Evolutionary conservation across 345 rosid genomes (phyloP), one percentile per base, ranked within the genome.

Genomic region (Orychophragmus violaceus): DNA sequence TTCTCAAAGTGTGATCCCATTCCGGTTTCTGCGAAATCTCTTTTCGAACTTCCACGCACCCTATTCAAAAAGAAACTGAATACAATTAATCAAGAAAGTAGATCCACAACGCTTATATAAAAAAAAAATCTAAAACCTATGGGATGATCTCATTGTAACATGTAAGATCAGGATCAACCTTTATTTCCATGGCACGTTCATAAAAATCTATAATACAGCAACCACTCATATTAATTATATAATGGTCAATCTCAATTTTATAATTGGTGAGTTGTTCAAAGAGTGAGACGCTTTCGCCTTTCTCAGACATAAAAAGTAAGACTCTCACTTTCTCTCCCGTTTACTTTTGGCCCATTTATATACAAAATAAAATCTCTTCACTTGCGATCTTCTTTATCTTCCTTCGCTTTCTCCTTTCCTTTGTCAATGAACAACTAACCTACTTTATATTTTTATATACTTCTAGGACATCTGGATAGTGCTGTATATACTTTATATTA

Each of bases 261-360:
- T 46, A 45, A 63, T n/a, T 25, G 70, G 64, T 55, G 69, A 62
- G 51, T 44, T 71, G 64, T 55, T 44, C 16, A 55, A 25, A 71
- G 75, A 44, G 42, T 46, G 41, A 32, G 36, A 70, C 69, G 44
- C 68, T 52, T 56, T 45, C 3, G 59, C 33, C 52, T 64, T 55
- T 64, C 56, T 44, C 37, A 41, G 56, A 62, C 74, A 30, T 44
- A 8, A 71, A 63, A 71, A 45, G 64, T 25, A 63, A 63, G 25
- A 57, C 58, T 62, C 37, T 54, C 70, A 33, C 45, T 49, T 64
- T 57, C 42, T 27, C 57, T 45, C 6, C 11, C 36, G 37, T 54
- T 53, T 62, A 62, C 52, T 64, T 64, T 64, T 71, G 59, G 59
- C 33, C 58, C 59, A 48, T 64, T 71, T 64, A 56, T 56, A 64